These are phyloP conservation scores for Kurtzmaniella quercitrusa DNA, from an alignment of 1,139 yeast genomes.

Conservation along the genomic window DNA sequence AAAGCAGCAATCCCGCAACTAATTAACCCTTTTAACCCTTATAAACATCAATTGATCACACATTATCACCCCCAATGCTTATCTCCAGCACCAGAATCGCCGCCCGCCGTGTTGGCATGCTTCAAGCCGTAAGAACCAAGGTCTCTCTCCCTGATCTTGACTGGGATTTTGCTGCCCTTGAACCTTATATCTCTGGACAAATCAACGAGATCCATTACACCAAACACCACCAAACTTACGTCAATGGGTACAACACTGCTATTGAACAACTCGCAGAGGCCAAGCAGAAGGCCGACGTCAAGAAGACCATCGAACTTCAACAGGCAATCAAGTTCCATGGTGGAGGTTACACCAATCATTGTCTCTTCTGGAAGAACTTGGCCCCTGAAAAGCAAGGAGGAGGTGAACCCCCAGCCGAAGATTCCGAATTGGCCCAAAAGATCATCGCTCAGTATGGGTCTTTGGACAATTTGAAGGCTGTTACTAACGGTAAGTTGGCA, in stretches of 20 bases:
- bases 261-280: constrained; percentile 34
- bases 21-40: constrained; percentile 3
- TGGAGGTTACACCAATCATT: constrained; percentile 44
- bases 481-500: constrained; percentile 38
- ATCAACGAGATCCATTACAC: constrained; percentile 39
- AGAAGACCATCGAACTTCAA: constrained; percentile 32
- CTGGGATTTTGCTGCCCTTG: constrained; percentile 39
- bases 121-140: constrained; percentile 12
- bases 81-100: constrained; percentile 5
- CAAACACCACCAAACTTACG: constrained; percentile 43
- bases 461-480: constrained; percentile 33
- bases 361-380: constrained; percentile 42
- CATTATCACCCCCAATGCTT: constrained; percentile 4
- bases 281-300: constrained; percentile 33
- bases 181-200: constrained; percentile 40
- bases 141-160: constrained; percentile 36
- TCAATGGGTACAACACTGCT: constrained; percentile 38
- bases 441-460: constrained; percentile 39
- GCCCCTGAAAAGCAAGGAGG: constrained; percentile 39
- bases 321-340: constrained; percentile 41
- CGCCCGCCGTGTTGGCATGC: constrained; percentile 2
- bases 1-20: background rate
- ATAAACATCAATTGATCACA: background rate
- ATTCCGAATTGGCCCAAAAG: constrained; percentile 29
- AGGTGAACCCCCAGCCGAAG: constrained; percentile 33